A percentile compares a stretch with the other conserved stretches of the same genome.
Evolutionary conservation across 129 eudicot species (phyloP).

Genomic region (Scalesia atractyloides): DNA sequence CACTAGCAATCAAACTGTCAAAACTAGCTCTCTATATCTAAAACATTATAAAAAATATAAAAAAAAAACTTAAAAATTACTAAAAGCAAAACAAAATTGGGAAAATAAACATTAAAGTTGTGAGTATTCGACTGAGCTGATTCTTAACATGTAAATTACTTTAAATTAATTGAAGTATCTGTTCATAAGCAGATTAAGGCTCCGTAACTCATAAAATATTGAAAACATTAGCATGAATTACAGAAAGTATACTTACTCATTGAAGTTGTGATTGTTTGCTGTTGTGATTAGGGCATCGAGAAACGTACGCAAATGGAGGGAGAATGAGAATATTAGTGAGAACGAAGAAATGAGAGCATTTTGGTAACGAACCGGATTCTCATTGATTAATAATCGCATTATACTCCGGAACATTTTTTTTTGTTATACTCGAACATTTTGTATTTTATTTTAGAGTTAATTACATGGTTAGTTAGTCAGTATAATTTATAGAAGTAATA

Average conservation of each 20-base stretch:
- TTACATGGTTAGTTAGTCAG: too few relatives aligned
- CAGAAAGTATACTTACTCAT: constrained; percentile 25
- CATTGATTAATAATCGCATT: background rate
- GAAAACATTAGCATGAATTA: background rate
- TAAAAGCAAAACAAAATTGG: background rate
- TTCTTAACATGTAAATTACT: background rate
- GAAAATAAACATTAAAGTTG: background rate
- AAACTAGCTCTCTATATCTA: background rate
- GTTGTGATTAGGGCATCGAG: background rate
- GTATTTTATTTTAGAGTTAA: too few relatives aligned
- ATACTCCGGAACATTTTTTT: too few relatives aligned
- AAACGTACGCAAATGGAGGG: background rate
- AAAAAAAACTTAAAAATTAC: too few relatives aligned
- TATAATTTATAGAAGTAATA: too few relatives aligned
- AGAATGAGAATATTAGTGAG: constrained; percentile 28
- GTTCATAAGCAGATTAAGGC: constrained; percentile 8
- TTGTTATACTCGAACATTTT: too few relatives aligned
- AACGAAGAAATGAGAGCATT: constrained; percentile 24
- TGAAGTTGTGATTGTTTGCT: constrained; percentile 20
- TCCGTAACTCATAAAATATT: background rate
- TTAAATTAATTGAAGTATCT: background rate
- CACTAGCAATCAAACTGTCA: background rate
- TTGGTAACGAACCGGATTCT: constrained; percentile 37
- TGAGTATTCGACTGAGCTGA: too few relatives aligned
- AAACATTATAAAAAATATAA: too few relatives aligned